Conservation (phyloP, 495 filamentous ascomycete genomes). For the Aspergillus steynii region DNA sequence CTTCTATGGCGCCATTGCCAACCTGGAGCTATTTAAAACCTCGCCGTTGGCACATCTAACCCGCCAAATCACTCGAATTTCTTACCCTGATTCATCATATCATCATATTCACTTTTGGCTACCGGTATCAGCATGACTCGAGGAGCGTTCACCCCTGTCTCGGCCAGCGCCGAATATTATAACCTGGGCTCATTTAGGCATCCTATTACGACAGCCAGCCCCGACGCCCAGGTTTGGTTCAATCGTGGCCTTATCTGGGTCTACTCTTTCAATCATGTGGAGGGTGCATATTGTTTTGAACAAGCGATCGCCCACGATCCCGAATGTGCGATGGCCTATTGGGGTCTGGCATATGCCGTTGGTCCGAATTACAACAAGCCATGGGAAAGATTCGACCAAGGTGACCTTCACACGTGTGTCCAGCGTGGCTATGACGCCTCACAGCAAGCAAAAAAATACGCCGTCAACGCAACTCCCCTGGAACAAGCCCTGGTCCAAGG, state of each 20-base stretch:
- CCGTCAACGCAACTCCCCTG: slow-evolving; percentile 29
- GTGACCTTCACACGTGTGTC: slow-evolving; percentile 46
- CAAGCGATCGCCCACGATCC: slow-evolving; percentile 54
- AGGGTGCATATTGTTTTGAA: slow-evolving; percentile 59
- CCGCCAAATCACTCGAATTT: no score
- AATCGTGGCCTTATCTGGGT: slow-evolving; percentile 62
- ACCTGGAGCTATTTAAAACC: no score
- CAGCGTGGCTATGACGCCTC: slow-evolving; percentile 43
- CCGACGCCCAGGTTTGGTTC: slow-evolving; percentile 57
- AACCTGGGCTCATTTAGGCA: slow-evolving; percentile 54
- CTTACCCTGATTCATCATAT: no score
- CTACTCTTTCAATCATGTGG: slow-evolving; percentile 68
- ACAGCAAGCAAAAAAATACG: slow-evolving; percentile 37
- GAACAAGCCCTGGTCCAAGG: slow-evolving; percentile 60
- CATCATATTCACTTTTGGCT: no score
- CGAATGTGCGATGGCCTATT: slow-evolving; percentile 62
- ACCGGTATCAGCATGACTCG: background rate
- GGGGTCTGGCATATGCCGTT: slow-evolving; percentile 63
- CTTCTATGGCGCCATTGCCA: no score
- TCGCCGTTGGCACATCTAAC: no score
- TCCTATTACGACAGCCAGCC: slow-evolving; percentile 43
- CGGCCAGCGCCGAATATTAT: slow-evolving; percentile 42
- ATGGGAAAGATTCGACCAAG: slow-evolving; percentile 58
- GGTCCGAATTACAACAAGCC: slow-evolving; percentile 75
- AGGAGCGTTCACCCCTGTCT: background rate